A percentile compares a stretch with the other conserved stretches of the same genome.
Conservation (phyloP, 805 yeast genomes). For the Komagataella ulmi region DNA sequence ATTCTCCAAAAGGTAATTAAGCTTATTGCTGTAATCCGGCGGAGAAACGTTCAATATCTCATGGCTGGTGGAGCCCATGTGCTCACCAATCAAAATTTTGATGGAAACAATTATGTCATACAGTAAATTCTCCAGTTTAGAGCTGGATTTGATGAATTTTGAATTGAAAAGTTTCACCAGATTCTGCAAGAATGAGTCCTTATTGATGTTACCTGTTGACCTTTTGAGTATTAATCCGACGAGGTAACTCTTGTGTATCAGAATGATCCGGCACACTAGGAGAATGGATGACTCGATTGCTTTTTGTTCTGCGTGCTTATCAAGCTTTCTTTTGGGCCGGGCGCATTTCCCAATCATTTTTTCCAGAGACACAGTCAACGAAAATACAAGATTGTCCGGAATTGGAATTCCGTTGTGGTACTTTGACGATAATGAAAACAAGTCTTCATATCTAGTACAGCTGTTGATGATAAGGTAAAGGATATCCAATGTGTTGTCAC, state of each 20-base stretch:
- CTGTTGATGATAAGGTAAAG: constrained; percentile 32
- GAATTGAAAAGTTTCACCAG: constrained; percentile 32
- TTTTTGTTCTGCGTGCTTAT: constrained; percentile 2
- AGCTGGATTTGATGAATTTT: constrained; percentile 26
- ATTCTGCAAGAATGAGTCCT: constrained; percentile 32
- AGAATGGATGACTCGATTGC: constrained; percentile 22
- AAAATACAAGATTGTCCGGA: constrained; percentile 25
- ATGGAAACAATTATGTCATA: constrained; percentile 47
- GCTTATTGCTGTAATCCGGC: constrained; percentile 17
- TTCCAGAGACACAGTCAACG: constrained; percentile 25
- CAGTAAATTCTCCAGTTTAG: constrained; percentile 38
- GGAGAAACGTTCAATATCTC: constrained; percentile 15
- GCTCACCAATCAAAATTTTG: constrained; percentile 23
- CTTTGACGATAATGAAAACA: not conserved
- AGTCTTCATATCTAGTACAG: constrained; percentile 21
- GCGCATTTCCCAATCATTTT: constrained; percentile 13
- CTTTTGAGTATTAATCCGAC: constrained; percentile 30
- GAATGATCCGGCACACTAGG: constrained; percentile 38
- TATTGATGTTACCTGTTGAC: constrained; percentile 20
- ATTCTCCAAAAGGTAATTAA: constrained; percentile 5
- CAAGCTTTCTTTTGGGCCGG: constrained; percentile 6
- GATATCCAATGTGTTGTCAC: constrained; percentile 19
- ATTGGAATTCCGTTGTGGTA: constrained; percentile 8
- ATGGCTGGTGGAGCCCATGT: not conserved
- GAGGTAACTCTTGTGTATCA: constrained; percentile 40